Evolutionary conservation across 2,329 filamentous ascomycete genomes (phyloP).

Genomic region (Cladosporium sp.): DNA sequence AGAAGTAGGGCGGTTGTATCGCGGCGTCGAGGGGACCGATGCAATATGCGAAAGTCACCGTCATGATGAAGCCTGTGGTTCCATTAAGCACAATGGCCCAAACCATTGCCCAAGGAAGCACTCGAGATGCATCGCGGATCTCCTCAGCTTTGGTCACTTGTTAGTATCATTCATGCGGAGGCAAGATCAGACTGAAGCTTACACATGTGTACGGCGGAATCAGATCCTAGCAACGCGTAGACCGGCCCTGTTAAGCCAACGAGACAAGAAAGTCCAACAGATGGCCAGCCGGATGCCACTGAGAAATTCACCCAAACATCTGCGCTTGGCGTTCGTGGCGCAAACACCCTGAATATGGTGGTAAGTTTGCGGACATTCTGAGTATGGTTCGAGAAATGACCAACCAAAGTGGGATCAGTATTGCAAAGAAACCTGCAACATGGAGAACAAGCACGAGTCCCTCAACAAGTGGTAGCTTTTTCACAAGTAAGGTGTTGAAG

Average conservation of each 20-base stretch:
- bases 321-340: slow-evolving; percentile 16
- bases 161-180: neutral
- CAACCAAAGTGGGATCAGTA: slow-evolving; percentile 45
- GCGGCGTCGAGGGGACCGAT: slow-evolving; percentile 30
- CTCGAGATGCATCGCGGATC: slow-evolving; percentile 21
- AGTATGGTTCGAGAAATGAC: slow-evolving; percentile 39
- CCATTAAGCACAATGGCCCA: slow-evolving; percentile 18
- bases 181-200: slow-evolving; percentile 3
- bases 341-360: slow-evolving; percentile 30
- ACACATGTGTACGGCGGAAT: slow-evolving; percentile 24
- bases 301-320: slow-evolving; percentile 30
- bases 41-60: slow-evolving; percentile 32
- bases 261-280: slow-evolving; percentile 40
- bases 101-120: slow-evolving; percentile 23
- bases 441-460: slow-evolving; percentile 47
- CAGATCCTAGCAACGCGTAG: slow-evolving; percentile 26
- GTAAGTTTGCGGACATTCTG: slow-evolving; percentile 41
- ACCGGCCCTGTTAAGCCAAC: slow-evolving; percentile 39
- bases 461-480: slow-evolving; percentile 45
- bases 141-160: slow-evolving; percentile 20
- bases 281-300: slow-evolving; percentile 39
- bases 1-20: slow-evolving; percentile 20
- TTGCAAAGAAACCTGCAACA: slow-evolving; percentile 50
- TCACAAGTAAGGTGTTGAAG: slow-evolving; percentile 43
- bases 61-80: slow-evolving; percentile 20